These are phyloP conservation scores for Salix koriyanagi DNA, from an alignment of 345 rosid genomes.

Conservation along the genomic window DNA sequence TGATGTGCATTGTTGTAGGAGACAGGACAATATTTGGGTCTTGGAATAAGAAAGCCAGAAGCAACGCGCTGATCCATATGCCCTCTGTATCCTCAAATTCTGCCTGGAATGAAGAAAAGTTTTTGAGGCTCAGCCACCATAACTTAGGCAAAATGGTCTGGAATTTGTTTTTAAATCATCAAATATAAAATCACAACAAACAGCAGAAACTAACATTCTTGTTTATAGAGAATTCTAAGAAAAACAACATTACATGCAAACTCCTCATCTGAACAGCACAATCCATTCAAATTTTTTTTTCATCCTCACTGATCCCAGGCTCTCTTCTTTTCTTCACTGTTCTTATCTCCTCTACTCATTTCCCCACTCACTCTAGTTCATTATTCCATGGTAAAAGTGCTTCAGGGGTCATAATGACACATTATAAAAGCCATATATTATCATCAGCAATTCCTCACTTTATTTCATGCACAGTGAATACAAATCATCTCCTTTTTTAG, in stretches of 20 bases:
- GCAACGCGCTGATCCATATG: constrained; percentile 72
- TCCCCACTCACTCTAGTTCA: background rate
- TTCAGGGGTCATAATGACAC: too few species aligned
- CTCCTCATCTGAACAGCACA: background rate
- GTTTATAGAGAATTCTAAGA: background rate
- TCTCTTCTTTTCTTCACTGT: background rate
- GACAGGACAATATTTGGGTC: constrained; percentile 54
- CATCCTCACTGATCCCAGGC: background rate
- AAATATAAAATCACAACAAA: constrained; percentile 6
- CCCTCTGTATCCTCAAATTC: constrained; percentile 65
- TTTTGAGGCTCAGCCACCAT: constrained; percentile 10
- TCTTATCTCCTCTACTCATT: background rate
- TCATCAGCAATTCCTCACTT: too few species aligned
- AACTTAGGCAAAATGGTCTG: background rate
- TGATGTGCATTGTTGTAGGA: constrained; percentile 53
- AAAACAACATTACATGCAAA: background rate
- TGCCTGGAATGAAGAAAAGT: constrained; percentile 37
- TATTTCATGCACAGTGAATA: too few species aligned
- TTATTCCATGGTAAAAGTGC: background rate
- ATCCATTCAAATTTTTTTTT: too few species aligned
- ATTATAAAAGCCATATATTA: too few species aligned
- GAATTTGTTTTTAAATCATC: background rate
- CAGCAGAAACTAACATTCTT: background rate
- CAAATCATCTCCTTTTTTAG: too few species aligned
- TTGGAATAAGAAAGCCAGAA: constrained; percentile 76